Evolutionary conservation across 2,329 filamentous ascomycete genomes (phyloP).

Genomic region (Epichloe typhina): DNA sequence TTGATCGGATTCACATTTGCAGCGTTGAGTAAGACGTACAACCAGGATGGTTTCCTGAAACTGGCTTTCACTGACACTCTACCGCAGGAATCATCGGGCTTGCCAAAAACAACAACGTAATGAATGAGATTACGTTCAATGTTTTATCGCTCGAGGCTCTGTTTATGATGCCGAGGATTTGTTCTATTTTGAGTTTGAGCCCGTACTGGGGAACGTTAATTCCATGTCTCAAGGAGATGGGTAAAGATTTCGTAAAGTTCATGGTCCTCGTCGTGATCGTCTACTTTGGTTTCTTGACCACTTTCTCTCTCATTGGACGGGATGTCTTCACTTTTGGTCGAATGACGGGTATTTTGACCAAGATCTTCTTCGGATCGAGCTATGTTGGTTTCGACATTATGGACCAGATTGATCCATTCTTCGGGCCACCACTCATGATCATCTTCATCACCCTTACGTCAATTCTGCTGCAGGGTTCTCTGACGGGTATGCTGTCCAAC

Average conservation of each 20-base stretch:
- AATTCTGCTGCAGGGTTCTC: conserved; percentile 64
- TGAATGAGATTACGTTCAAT: conserved; percentile 75
- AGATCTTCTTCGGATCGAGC: conserved; percentile 69
- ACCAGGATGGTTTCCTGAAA: conserved; percentile 4
- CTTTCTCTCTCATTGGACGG: conserved; percentile 66
- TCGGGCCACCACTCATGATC: conserved; percentile 50
- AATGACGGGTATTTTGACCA: conserved; percentile 67
- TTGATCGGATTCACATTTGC: conserved; percentile 59
- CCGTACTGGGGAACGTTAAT: conserved; percentile 86
- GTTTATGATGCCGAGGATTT: conserved; percentile 81
- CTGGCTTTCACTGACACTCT: background rate
- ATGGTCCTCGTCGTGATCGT: conserved; percentile 66
- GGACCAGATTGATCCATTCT: conserved; percentile 44
- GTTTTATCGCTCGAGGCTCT: conserved; percentile 80
- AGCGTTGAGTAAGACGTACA: conserved; percentile 44
- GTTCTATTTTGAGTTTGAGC: conserved; percentile 73
- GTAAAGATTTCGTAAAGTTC: conserved; percentile 82
- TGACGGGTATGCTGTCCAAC: conserved; percentile 68
- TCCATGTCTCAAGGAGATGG: conserved; percentile 87
- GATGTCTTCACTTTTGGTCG: conserved; percentile 49
- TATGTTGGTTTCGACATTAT: conserved; percentile 62
- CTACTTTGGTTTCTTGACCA: conserved; percentile 81
- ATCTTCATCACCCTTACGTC: conserved; percentile 67
- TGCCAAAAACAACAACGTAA: conserved; percentile 39
- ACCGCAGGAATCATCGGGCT: conserved; percentile 19